phyloP scores from a whole-genome alignment of 2,329 filamentous ascomycete species.

The Fusarium domesticum region DNA sequence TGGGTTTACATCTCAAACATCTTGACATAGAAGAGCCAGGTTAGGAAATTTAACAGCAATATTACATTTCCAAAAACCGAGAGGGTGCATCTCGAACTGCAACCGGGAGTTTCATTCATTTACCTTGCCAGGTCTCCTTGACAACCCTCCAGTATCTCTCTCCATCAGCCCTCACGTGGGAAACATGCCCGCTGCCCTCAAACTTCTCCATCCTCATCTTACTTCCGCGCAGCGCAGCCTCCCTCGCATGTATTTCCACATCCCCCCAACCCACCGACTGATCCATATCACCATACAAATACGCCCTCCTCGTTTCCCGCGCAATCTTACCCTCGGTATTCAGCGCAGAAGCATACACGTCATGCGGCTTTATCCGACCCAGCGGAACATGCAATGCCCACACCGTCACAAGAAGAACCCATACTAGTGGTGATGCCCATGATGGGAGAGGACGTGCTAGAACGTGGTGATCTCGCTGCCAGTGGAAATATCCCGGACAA shows the following conservation, averaged over 20 bases:
- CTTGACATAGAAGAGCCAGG: no score
- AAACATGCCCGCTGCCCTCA: constrained; percentile 48
- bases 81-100: no score
- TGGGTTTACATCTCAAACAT: no score
- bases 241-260: constrained; percentile 46
- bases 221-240: constrained; percentile 41
- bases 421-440: constrained; percentile 35
- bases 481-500: constrained; percentile 45
- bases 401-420: constrained; percentile 33
- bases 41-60: no score
- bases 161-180: constrained; percentile 45
- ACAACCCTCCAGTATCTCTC: constrained; percentile 51
- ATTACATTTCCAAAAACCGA: background rate
- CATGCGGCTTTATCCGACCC: constrained; percentile 31
- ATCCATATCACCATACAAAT: constrained; percentile 51
- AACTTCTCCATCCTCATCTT: constrained; percentile 46
- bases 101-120: no score
- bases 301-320: constrained; percentile 45
- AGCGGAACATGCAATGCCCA: constrained; percentile 33
- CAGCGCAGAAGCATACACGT: constrained; percentile 36
- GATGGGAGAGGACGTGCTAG: constrained; percentile 36
- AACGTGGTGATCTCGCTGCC: constrained; percentile 39
- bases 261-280: constrained; percentile 44
- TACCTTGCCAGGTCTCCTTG: constrained; percentile 44
- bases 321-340: constrained; percentile 34